These are phyloP conservation scores for Fusarium siculi DNA, from an alignment of 2,329 filamentous ascomycete genomes.

Conservation along the genomic window DNA sequence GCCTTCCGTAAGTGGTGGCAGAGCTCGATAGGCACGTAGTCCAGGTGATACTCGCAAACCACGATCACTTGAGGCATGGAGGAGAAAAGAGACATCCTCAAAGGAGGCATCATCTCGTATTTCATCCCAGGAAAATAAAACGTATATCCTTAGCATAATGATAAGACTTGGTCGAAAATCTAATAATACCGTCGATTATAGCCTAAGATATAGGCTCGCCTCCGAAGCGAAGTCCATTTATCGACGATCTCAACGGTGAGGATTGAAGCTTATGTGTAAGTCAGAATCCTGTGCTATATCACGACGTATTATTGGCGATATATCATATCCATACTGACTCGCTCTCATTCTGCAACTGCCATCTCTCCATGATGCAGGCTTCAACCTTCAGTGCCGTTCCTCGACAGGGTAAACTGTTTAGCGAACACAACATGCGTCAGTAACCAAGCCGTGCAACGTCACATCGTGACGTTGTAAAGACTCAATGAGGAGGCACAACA, in stretches of 20 bases:
- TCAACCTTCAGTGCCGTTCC: not conserved
- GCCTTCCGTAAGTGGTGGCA: not conserved
- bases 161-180: not conserved
- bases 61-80: not conserved
- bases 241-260: not conserved
- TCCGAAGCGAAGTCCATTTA: not conserved
- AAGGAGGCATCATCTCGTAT: not conserved
- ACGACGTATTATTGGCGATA: not conserved
- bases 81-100: not conserved
- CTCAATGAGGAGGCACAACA: not conserved
- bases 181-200: not conserved
- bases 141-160: not conserved
- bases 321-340: not conserved
- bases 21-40: not conserved
- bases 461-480: slow-evolving; percentile 5
- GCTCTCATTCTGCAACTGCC: not conserved
- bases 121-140: not conserved
- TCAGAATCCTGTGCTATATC: not conserved
- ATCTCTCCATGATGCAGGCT: not conserved
- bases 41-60: not conserved
- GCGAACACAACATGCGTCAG: not conserved
- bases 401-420: not conserved
- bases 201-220: not conserved
- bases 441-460: slow-evolving; percentile 10
- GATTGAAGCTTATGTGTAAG: not conserved